Evolutionary conservation across 2,329 filamentous ascomycete species (phyloP), one percentile per base, ranked within the genome.

Genomic region (Daldinia eschscholtzii): DNA sequence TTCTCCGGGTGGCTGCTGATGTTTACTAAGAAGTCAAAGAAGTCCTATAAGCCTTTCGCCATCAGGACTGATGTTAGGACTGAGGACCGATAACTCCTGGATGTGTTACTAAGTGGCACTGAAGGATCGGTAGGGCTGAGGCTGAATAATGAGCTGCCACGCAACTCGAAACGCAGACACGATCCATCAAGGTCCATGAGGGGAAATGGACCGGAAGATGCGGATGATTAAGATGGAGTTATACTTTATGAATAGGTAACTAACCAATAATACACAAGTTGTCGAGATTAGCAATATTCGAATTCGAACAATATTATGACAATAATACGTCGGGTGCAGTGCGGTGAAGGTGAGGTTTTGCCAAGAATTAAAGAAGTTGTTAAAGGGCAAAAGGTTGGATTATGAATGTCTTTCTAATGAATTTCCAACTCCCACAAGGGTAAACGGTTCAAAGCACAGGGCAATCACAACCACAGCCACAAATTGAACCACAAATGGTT

Each of bases 121-220:
- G 46, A 66, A 66, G 65, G 68, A 71, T 69, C 23, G 44, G 44
- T 70, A 70, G 63, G 69, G 69, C 67, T 71, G 67, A 71, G 60
- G 67, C 67, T 69, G 66, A 69, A 57, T 53, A 39, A 52, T 30
- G 18, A 48, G 33, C 23, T 18, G 35, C 26, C 23, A 58, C 46
- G 41, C 20, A 56, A 46, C n/a, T 53, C 33, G 15, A 41, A 18
- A 60, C 26, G 20, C 20, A 35, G 18, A 52, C 26, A 33, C 26
- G 46, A 52, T 52, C 46, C 46, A 52, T 33, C 46, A 26, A 52
- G 15, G 46, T 52, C n/a, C n/a, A 52, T 33, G n/a, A 52, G 46
- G 46, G 26, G 26, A 52, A 52, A 30, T 26, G 46, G 33, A 33
- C 46, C 26, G 46, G 46, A 52, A 52, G 46, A 52, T 5, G 15